A percentile compares a stretch with the other conserved stretches of the same genome.
Evolutionary conservation across 768 basidiomycete species (phyloP).

Genomic region (Aureoboletus auriporus): DNA sequence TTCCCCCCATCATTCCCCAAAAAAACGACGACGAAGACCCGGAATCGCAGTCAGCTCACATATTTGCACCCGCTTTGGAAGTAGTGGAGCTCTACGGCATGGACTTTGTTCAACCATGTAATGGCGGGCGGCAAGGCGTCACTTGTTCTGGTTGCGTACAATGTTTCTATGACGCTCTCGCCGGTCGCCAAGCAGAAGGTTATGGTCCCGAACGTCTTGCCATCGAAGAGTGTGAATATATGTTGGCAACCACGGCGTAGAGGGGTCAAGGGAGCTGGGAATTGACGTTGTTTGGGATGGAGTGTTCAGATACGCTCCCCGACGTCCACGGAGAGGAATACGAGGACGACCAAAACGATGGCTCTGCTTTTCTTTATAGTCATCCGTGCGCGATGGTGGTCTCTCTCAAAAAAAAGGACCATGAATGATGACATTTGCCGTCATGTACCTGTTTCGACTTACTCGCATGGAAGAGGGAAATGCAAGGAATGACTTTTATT

Average conservation of each 20-base stretch:
- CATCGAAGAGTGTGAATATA: constrained; percentile 8
- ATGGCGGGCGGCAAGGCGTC: not conserved
- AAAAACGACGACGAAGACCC: not conserved
- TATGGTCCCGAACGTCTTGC: constrained; percentile 9
- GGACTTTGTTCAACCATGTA: constrained; percentile 9
- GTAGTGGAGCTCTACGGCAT: constrained; percentile 8
- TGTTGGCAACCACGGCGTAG: constrained; percentile 2
- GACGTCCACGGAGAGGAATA: not conserved
- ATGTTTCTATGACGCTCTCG: constrained; percentile 16
- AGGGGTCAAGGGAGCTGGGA: constrained; percentile 3
- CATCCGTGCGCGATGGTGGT: too few species aligned
- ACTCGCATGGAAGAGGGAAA: too few species aligned
- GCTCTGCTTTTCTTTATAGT: too few species aligned
- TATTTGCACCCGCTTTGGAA: constrained; percentile 15
- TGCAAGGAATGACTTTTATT: too few species aligned
- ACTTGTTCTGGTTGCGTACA: constrained; percentile 2
- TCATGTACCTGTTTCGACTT: too few species aligned
- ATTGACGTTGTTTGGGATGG: constrained; percentile 18
- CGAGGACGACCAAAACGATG: not conserved
- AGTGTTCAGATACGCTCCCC: not conserved
- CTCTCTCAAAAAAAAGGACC: too few species aligned
- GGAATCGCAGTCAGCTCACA: not conserved
- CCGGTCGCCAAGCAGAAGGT: constrained; percentile 8
- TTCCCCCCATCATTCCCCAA: not conserved
- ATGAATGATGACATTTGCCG: too few species aligned